A percentile compares a stretch with the other conserved stretches of the same genome.
phyloP scores from a whole-genome alignment of 345 rosid genomes.

The Gossypium herbaceum region DNA sequence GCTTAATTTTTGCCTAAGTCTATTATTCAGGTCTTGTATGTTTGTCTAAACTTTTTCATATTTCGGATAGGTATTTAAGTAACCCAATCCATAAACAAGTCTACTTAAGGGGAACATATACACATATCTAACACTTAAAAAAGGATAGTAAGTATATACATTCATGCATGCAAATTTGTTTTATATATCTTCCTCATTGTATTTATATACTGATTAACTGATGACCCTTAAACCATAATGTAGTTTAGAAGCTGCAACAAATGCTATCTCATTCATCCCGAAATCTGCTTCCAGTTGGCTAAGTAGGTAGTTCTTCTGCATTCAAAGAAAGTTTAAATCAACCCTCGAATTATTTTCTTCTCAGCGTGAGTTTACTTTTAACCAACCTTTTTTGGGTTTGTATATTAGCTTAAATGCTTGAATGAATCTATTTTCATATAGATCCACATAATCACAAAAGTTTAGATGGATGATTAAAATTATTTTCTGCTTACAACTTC shows the following conservation, averaged over 20 bases:
- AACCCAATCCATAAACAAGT: too few relatives aligned
- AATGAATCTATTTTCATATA: constrained; percentile 1
- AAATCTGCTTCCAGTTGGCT: constrained; percentile 81
- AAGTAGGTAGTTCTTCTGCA: constrained; percentile 32
- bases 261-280: constrained; percentile 56
- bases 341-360: not conserved
- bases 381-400: not conserved
- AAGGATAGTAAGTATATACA: not conserved
- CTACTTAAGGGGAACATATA: not conserved
- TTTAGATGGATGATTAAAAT: not conserved
- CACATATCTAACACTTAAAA: not conserved
- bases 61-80: too few relatives aligned
- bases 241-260: constrained; percentile 84
- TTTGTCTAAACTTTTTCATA: too few relatives aligned
- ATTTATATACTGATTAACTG: not conserved
- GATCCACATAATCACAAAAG: not conserved
- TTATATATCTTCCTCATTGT: not conserved
- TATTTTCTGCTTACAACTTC: not conserved
- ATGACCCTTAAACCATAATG: constrained; percentile 16
- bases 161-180: not conserved
- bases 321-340: not conserved
- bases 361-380: not conserved
- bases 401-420: not conserved
- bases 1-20: too few relatives aligned
- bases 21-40: too few relatives aligned